Evolutionary conservation across 768 basidiomycete genomes (phyloP).

Genomic region (Mycena vulgaris): DNA sequence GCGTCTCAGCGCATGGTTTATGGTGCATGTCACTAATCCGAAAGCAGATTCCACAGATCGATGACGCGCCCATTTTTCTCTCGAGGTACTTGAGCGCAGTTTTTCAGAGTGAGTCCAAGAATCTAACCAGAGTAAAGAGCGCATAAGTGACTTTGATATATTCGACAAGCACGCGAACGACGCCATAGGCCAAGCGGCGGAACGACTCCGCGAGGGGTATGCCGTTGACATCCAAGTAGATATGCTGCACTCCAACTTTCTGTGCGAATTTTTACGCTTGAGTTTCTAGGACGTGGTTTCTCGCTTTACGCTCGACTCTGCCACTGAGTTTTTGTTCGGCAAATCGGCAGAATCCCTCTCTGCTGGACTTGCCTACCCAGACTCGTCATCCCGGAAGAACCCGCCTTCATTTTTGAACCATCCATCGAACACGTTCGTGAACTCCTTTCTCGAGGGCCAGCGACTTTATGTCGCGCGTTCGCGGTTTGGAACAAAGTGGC

Average conservation of each 20-base stretch:
- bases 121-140: conserved; percentile 31
- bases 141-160: conserved; percentile 57
- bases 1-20: conserved; percentile 2
- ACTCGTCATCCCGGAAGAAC: conserved; percentile 38
- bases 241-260: not conserved
- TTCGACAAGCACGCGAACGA: conserved; percentile 57
- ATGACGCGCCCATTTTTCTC: conserved; percentile 63
- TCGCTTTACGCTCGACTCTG: conserved; percentile 71
- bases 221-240: conserved; percentile 55
- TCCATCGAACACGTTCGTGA: conserved; percentile 54
- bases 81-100: conserved; percentile 37
- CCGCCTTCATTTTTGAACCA: conserved; percentile 44
- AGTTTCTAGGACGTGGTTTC: conserved; percentile 50
- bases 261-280: not conserved
- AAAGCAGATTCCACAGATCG: conserved; percentile 56
- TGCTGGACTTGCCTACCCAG: conserved; percentile 55
- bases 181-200: conserved; percentile 45
- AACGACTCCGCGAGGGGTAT: conserved; percentile 51
- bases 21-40: not conserved
- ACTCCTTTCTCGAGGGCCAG: conserved; percentile 59
- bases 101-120: not conserved
- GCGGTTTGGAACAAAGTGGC: conserved; percentile 61
- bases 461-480: conserved; percentile 47
- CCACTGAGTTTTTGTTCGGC: conserved; percentile 71
- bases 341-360: conserved; percentile 53